Evolutionary conservation across 192 early-diverging fungal species (phyloP), one percentile per base, ranked within the genome.

Genomic region (Entomortierella parvispora): DNA sequence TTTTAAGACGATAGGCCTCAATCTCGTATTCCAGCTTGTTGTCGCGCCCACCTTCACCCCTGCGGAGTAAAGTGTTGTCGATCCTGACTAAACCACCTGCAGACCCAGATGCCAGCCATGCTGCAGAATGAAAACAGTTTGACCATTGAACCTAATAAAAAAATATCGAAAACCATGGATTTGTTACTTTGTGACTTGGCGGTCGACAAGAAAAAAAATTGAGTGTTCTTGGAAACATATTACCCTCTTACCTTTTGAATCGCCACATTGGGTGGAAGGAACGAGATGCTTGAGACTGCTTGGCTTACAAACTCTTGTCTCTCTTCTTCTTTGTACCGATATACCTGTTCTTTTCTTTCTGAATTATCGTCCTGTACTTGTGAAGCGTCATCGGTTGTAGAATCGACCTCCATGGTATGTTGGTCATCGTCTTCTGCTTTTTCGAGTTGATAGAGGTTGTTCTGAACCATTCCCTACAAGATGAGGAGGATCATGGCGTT

Each of bases 81-180:
- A 76, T 47, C 26, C 65, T 67, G 18, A 76, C 72, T 6, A 76
- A 4, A 11, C 72, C 72, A 48, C 65, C 64, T 18, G 72, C 64
- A 4, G 72, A 76, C 22, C 65, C 72, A 4, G 72, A 76, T 0
- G 72, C 72, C 40, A 76, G 47, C 72, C 72, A 76, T n/a, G 72
- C 65, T 18, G 72, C 72, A 10, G 65, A 68, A 44, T 68, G 64
- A 23, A 51, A 76, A 20, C 65, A 62, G 4, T 40, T 54, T 14
- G 72, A 76, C 72, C 72, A 76, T 26, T 76, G 72, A 3, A 62
- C 72, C 72, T 76, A 42, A 5, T 34, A 37, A 2, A 33, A 2
- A 15, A n/a, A 37, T 26, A 48, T 18, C 18, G 9, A 29, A 32
- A 28, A n/a, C n/a, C n/a, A n/a, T n/a, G n/a, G n/a, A n/a, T n/a